Evolutionary conservation across 1,284 basidiomycete genomes (phyloP).

Genomic region (Sanghuangporus baumii): DNA sequence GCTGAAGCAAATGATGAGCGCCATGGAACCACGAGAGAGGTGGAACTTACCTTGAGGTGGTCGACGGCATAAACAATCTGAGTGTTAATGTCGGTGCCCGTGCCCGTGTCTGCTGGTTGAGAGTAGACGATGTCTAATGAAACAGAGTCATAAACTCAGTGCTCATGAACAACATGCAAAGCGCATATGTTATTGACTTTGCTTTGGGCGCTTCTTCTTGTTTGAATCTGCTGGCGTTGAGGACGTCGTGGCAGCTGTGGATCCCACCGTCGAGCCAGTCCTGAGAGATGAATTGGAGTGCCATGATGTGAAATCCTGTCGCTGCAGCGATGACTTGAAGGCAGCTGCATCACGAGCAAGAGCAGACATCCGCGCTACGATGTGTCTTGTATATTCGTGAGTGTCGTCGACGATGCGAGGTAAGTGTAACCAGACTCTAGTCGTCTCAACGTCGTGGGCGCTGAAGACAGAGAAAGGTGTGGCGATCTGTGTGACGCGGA

Average conservation of each 20-base stretch:
- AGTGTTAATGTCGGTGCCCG: constrained; percentile 78
- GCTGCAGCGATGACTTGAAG: constrained; percentile 56
- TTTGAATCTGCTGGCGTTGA: constrained; percentile 30
- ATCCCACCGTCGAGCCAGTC: constrained; percentile 16
- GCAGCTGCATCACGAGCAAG: constrained; percentile 60
- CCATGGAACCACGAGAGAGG: not conserved
- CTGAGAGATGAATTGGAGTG: constrained; percentile 45
- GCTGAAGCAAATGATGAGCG: constrained; percentile 32
- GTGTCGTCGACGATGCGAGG: not conserved
- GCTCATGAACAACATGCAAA: not conserved
- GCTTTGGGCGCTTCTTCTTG: constrained; percentile 63
- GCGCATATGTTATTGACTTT: constrained; percentile 36
- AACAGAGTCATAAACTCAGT: constrained; percentile 1
- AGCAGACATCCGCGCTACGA: constrained; percentile 42
- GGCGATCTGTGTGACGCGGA: not conserved
- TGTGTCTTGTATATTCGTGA: too few relatives aligned
- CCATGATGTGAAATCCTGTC: constrained; percentile 68
- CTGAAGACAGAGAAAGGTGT: not conserved
- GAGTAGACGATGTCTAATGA: constrained; percentile 66
- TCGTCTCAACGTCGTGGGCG: constrained; percentile 3
- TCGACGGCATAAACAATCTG: constrained; percentile 83
- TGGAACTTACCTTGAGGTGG: constrained; percentile 59
- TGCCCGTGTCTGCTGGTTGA: constrained; percentile 80
- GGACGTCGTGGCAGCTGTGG: constrained; percentile 7
- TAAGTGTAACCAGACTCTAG: not conserved